Percentiles rank a stretch among this genome's conserved stretches.
phyloP scores from a whole-genome alignment of 225 moss, liverwort and hornwort genomes.

The Polytrichum commune region DNA sequence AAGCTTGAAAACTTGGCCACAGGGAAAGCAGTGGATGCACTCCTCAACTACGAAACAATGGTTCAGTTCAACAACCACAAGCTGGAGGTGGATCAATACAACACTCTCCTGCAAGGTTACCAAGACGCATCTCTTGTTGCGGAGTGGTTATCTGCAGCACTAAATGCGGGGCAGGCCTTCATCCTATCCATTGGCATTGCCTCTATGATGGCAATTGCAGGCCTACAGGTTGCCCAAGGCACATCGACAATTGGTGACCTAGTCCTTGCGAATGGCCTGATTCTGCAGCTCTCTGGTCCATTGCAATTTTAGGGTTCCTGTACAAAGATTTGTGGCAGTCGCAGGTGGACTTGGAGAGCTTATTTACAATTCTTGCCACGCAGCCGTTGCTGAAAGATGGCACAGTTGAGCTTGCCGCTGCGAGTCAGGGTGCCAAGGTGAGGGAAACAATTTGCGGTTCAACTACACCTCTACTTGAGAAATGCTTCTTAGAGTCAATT shows the following conservation, averaged over 20 bases:
- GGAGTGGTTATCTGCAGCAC: conserved; percentile 94
- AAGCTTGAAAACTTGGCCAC: conserved; percentile 92
- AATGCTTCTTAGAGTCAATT: conserved; percentile 79
- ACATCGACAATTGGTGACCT: conserved; percentile 80
- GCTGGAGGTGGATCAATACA: conserved; percentile 89
- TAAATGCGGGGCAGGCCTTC: conserved; percentile 92
- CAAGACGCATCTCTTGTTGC: conserved; percentile 85
- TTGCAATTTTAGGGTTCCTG: conserved; percentile 86
- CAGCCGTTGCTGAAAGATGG: conserved; percentile 77
- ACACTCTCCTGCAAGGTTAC: conserved; percentile 73
- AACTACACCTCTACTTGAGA: conserved; percentile 82
- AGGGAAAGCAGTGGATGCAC: conserved; percentile 95
- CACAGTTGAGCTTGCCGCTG: conserved; percentile 39
- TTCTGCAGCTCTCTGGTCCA: conserved; percentile 82
- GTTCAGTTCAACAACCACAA: conserved; percentile 98
- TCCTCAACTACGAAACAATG: conserved; percentile 94
- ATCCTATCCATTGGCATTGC: conserved; percentile 84
- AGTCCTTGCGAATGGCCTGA: conserved; percentile 95
- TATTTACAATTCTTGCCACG: conserved; percentile 87
- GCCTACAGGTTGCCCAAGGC: conserved; percentile 76
- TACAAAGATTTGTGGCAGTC: conserved; percentile 97
- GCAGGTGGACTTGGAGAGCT: conserved; percentile 89
- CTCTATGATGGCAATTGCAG: conserved; percentile 84
- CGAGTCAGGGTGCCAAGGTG: conserved; percentile 64
- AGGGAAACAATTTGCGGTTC: conserved; percentile 72